Base-by-base conservation (phyloP, 1,284 basidiomycete genomes). In the Macrocystidia cucumis region DNA sequence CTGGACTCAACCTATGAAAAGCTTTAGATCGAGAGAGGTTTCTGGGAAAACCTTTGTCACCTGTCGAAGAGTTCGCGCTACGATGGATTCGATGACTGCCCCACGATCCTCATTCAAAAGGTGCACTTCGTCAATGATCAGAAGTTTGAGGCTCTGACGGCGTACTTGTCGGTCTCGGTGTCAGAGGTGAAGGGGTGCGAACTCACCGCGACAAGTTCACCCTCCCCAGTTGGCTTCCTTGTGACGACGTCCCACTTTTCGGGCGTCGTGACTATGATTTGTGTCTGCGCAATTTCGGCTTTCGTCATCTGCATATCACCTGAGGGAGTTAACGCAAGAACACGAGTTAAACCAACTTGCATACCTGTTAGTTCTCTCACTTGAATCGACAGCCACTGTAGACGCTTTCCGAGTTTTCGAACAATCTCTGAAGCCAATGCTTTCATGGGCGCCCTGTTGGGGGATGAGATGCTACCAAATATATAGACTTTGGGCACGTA, bases 241-340 rank as follows among this genome's bases (percentile, higher is more conserved):
- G 96, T 99, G 1, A 98, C 96, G 0, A 99, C 96, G 49, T 99
- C 96, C 96, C 96, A 99, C 60, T 99, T 99, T 56, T 99, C 96
- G 0, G 96, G 96, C 1, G 96, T 99, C 0, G 96, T 99, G 8
- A 99, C 92, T 43, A 99, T 98, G 39, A 99, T 88, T 54, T 98
- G 96, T 9, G 96, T 99, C 56, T 90, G 84, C 2, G 84, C 84
- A 42, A 99, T 95, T 60, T 98, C 95, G 20, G 81, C 74, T 52
- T 88, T 85, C 2, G 96, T 95, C 55, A 99, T 63, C 56, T 98
- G 96, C 93, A 98, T 98, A 54, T 99, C 96, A 59, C 96, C 93
- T 81, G 43, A 16, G 19, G 40, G 25, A 44, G 19, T 18, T 9
- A 16, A 9, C n/a, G 18, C 17, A n/a, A 12, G 21, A 16, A 12